Evolutionary conservation across 768 basidiomycete species (phyloP).

Genomic region (Suillus luteus): DNA sequence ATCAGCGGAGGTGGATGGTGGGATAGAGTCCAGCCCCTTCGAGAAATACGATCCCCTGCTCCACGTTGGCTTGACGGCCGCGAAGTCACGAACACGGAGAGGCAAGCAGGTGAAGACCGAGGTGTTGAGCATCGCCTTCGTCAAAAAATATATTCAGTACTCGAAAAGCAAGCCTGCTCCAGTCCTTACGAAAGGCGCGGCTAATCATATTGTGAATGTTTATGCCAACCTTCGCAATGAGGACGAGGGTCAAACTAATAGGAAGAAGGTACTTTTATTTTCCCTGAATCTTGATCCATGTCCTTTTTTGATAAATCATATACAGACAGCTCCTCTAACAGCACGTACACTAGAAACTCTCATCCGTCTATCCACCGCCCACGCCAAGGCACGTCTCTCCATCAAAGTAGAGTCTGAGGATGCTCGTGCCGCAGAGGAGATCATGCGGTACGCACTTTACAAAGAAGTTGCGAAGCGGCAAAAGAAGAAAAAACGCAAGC

Average conservation of each 20-base stretch:
- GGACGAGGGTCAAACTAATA: slow-evolving; percentile 78
- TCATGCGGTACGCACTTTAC: slow-evolving; percentile 96
- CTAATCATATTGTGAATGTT: slow-evolving; percentile 90
- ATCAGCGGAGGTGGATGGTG: slow-evolving; percentile 40
- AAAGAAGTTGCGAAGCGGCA: slow-evolving; percentile 86
- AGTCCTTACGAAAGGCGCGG: slow-evolving; percentile 87
- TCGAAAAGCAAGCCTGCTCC: slow-evolving; percentile 89
- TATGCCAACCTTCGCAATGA: slow-evolving; percentile 93
- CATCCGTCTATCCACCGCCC: slow-evolving; percentile 96
- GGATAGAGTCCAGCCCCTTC: slow-evolving; percentile 66
- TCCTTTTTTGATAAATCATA: slow-evolving; percentile 17
- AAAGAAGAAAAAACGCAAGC: slow-evolving; percentile 82
- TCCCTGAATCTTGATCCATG: slow-evolving; percentile 9
- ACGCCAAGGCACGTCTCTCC: slow-evolving; percentile 94
- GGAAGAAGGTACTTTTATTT: slow-evolving; percentile 64
- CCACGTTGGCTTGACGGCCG: slow-evolving; percentile 74
- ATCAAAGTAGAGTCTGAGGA: slow-evolving; percentile 81
- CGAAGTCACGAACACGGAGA: slow-evolving; percentile 53
- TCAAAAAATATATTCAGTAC: slow-evolving; percentile 99
- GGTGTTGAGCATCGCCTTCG: slow-evolving; percentile 88
- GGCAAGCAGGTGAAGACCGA: slow-evolving; percentile 69
- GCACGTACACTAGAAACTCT: slow-evolving; percentile 98
- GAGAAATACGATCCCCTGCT: slow-evolving; percentile 97
- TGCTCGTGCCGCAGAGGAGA: slow-evolving; percentile 88
- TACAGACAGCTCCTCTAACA: slow-evolving; percentile 92